A percentile compares a stretch with the other conserved stretches of the same genome.
phyloP scores from a whole-genome alignment of 306 rosid genomes.

The Myrica gale region DNA sequence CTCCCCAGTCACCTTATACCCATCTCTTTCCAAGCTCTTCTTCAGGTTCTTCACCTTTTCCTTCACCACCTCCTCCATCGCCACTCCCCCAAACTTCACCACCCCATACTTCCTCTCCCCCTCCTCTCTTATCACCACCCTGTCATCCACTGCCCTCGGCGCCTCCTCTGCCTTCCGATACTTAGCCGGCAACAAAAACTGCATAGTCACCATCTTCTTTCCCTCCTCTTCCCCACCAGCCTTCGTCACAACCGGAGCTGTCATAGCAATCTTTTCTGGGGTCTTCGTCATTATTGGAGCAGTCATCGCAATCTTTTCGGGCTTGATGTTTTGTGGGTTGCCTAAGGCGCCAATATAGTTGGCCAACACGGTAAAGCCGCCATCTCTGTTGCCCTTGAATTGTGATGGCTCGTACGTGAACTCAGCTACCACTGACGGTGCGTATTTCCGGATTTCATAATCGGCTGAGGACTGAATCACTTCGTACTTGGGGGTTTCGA shows the following conservation, averaged over 20 bases:
- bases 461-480: constrained; percentile 46
- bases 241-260: constrained; percentile 72
- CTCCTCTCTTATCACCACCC: constrained; percentile 70
- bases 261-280: constrained; percentile 57
- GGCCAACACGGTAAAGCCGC: constrained; percentile 67
- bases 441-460: constrained; percentile 72
- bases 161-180: constrained; percentile 73
- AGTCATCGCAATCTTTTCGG: constrained; percentile 85
- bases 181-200: constrained; percentile 58
- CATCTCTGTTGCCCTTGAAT: constrained; percentile 75
- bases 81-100: constrained; percentile 66
- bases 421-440: constrained; percentile 65
- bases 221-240: constrained; percentile 18
- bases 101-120: constrained; percentile 74
- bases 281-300: constrained; percentile 71
- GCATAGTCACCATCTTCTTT: constrained; percentile 62
- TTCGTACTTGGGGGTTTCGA: constrained; percentile 57
- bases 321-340: constrained; percentile 61
- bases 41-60: constrained; percentile 64
- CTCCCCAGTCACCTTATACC: constrained; percentile 63
- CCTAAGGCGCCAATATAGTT: constrained; percentile 84
- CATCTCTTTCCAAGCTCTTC: constrained; percentile 70
- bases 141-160: constrained; percentile 76
- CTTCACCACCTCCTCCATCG: constrained; percentile 56
- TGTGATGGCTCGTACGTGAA: constrained; percentile 70